Conservation (phyloP, 164 flowering plant species). For the Stephania cephalantha region DNA sequence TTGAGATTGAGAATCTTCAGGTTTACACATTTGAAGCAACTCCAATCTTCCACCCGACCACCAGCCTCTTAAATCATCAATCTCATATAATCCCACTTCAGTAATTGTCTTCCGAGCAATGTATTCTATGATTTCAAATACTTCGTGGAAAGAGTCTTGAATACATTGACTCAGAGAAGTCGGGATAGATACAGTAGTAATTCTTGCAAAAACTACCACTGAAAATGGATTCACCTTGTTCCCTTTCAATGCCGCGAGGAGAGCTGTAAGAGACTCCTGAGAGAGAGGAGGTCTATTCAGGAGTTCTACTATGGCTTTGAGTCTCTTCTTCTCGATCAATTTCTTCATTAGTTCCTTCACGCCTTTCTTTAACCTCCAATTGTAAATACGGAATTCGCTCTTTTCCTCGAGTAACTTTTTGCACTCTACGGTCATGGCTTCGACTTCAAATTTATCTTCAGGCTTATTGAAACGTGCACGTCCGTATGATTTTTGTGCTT, state of each 20-base stretch:
- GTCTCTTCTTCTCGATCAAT: neutral
- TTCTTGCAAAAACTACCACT: conserved; percentile 5
- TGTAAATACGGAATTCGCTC: no score
- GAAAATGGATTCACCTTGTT: neutral
- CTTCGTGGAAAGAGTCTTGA: neutral
- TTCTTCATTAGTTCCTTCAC: neutral
- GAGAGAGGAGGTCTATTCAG: neutral
- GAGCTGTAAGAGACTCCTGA: neutral
- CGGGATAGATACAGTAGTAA: neutral
- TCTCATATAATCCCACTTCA: neutral
- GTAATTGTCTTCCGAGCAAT: neutral
- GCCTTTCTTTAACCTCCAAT: no score
- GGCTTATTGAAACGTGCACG: no score
- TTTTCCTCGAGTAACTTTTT: no score
- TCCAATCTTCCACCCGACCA: neutral
- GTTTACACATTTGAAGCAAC: no score
- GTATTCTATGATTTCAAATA: neutral
- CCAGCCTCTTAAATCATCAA: neutral
- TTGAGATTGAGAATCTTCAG: no score
- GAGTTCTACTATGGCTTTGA: neutral
- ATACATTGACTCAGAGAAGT: neutral
- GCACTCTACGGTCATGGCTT: no score
- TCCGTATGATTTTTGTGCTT: no score
- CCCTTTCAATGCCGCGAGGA: no score
- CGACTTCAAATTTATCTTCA: no score